Base-by-base conservation (phyloP, 129 eudicot genomes). In the Pseudognaphalium luteoalbum region DNA sequence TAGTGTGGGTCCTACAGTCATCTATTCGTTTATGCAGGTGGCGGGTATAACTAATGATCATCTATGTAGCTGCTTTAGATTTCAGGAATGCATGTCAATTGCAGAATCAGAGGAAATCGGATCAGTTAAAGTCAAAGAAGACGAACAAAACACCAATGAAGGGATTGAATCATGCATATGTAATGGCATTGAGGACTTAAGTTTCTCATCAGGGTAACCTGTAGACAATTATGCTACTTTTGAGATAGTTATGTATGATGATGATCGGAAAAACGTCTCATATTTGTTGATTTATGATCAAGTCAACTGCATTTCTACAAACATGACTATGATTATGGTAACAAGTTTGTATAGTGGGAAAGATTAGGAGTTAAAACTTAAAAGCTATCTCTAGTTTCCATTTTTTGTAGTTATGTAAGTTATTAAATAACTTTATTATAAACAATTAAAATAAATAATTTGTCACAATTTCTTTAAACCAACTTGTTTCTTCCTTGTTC, bases 11-110 rank as follows among this genome's bases (percentile, higher is more conserved):
- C 93, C 90, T 32, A 86, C 90, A 0, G 90, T 88, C 59, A 79
- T 88, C 62, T 88, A 88, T 81, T 88, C 90, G 37, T 88, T 88
- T 72, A 88, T 88, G 93, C 93, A 88, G 83, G 88, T 81, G 35
- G 90, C 90, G 14, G 93, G 93, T 50, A 81, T 88, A 41, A 83
- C 93, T 72, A 88, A 88, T 66, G 93, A 88, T 56, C 93, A 88
- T 77, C 85, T 88, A 5, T 73, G 80, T 42, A 73, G 83, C 32
- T 88, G 93, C 80, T 88, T 88, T 71, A 81, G 92, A 71, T 88
- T 88, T 75, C 81, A 83, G 22, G 86, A 85, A 41, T 88, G 89
- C 35, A 42, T 65, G 42, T 71, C 78, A 3, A 78, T 79, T 7
- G 83, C 77, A 9, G 84, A 81, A 75, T 66, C 29, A 15, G 81